Evolutionary conservation across 176 grass and related monocot genomes (phyloP), one percentile per base, ranked within the genome.

Genomic region (Aegilops bicornis): DNA sequence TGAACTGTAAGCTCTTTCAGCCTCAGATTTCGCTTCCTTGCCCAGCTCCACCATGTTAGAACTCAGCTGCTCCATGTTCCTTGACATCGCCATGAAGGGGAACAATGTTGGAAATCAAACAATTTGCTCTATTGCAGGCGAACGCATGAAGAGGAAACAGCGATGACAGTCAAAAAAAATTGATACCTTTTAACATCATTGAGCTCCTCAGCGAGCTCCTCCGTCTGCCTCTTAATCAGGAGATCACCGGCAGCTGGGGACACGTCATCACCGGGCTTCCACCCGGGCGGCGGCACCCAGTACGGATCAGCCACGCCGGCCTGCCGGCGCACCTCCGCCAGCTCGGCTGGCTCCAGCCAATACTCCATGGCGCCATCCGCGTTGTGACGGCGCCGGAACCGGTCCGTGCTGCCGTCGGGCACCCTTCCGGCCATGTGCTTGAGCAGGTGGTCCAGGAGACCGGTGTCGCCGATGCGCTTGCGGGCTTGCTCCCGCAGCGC

Each of bases 361-460:
- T 96, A 99, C 83, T 99, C 97, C 88, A 96, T 99, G 42, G 85
- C 92, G 36, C 92, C 97, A 80, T 99, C 90, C 8, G 97, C 85
- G 61, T 96, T 99, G 78, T 96, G 94, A 2, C 90, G 85, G 84
- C 97, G 83, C 2, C 90, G 90, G 82, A 99, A 94, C 60, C 94
- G 70, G 61, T 99, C 87, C 2, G 54, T 80, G 39, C 94, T 84
- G 42, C 90, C 92, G 2, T 91, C 79, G 6, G 93, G 86, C 2
- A 96, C 92, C 58, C 90, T 86, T 6, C 94, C 90, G 2, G 85
- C 88, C 94, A 96, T 99, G 87, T 96, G 94, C 82, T 94, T 99
- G 4, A 99, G 92, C 35, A 96, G 77, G 84, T 99, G 90, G 73
- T 99, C 97, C 43, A 99, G 93, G 59, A 99, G 92, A 3, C 97